phyloP scores from a whole-genome alignment of 441 rosid species.

The Gossypium trilobum region DNA sequence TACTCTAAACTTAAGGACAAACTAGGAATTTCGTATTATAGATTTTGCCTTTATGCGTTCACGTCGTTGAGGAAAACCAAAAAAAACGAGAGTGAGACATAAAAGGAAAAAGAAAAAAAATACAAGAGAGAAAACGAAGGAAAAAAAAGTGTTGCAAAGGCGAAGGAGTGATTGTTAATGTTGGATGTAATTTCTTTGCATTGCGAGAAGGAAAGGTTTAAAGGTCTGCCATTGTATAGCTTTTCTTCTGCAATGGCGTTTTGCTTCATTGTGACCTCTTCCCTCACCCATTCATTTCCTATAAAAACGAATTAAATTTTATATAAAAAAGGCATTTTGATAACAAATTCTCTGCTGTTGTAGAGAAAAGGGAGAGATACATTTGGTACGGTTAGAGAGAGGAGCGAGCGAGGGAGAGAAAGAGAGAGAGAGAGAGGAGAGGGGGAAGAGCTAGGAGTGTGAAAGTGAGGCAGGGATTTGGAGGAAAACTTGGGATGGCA shows the following conservation, averaged over 20 bases:
- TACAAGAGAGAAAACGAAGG: not conserved
- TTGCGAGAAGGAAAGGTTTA: not conserved
- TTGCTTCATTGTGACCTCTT: constrained; percentile 5
- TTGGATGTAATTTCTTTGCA: not conserved
- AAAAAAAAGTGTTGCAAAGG: constrained; percentile 14
- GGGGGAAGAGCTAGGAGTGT: not conserved
- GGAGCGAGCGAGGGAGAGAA: not conserved
- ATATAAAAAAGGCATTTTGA: not conserved
- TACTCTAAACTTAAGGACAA: constrained; percentile 9
- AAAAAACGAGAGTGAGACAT: constrained; percentile 7
- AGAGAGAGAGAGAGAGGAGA: not conserved
- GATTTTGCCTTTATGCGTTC: constrained; percentile 22
- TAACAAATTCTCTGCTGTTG: not conserved
- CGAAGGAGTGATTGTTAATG: not conserved
- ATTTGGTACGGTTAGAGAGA: not conserved
- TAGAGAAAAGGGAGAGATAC: not conserved
- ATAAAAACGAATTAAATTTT: not conserved
- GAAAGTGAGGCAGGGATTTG: constrained; percentile 11
- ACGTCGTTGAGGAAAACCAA: constrained; percentile 25
- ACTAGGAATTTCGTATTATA: constrained; percentile 3
- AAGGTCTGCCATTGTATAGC: constrained; percentile 23
- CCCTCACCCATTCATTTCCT: not conserved
- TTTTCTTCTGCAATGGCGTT: constrained; percentile 8
- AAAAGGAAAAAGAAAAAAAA: constrained; percentile 17
- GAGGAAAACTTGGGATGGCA: not conserved